phyloP scores from a whole-genome alignment of 139 green algal species.

The Chara braunii region DNA sequence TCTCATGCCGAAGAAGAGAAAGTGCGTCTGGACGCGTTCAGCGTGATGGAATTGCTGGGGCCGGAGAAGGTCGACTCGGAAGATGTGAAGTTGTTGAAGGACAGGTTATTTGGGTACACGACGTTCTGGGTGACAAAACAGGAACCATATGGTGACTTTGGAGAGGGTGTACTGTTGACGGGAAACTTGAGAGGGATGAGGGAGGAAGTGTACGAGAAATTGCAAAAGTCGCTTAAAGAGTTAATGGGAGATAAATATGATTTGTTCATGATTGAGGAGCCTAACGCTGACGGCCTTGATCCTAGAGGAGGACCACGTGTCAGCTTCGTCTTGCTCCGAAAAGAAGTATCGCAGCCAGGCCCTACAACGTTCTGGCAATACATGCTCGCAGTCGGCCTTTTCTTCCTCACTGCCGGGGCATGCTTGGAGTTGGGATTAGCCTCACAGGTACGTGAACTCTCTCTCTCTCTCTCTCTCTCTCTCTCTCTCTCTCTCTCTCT shows the following conservation, averaged over 20 bases:
- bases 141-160: slow-evolving; percentile 36
- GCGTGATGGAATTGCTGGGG: slow-evolving; percentile 31
- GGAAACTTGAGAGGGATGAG: slow-evolving; percentile 70
- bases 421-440: slow-evolving; percentile 36
- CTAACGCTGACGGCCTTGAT: slow-evolving; percentile 44
- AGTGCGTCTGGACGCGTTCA: slow-evolving; percentile 25
- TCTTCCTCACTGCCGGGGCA: slow-evolving; percentile 19
- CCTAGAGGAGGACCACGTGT: slow-evolving; percentile 20
- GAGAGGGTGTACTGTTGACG: slow-evolving; percentile 41
- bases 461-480: background rate
- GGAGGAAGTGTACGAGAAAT: slow-evolving; percentile 50
- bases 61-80: slow-evolving; percentile 42
- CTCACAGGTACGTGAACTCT: slow-evolving; percentile 18
- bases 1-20: background rate
- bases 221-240: slow-evolving; percentile 44
- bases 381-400: slow-evolving; percentile 46
- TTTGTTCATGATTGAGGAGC: slow-evolving; percentile 73
- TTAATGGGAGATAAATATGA: slow-evolving; percentile 67
- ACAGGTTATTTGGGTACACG: slow-evolving; percentile 46
- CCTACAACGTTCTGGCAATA: slow-evolving; percentile 58
- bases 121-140: slow-evolving; percentile 48
- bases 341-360: slow-evolving; percentile 47
- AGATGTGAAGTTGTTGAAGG: slow-evolving; percentile 44
- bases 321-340: slow-evolving; percentile 64
- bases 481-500: background rate